phyloP scores from a whole-genome alignment of 352 stramenopile genomes.

The Globisporangium polare region DNA sequence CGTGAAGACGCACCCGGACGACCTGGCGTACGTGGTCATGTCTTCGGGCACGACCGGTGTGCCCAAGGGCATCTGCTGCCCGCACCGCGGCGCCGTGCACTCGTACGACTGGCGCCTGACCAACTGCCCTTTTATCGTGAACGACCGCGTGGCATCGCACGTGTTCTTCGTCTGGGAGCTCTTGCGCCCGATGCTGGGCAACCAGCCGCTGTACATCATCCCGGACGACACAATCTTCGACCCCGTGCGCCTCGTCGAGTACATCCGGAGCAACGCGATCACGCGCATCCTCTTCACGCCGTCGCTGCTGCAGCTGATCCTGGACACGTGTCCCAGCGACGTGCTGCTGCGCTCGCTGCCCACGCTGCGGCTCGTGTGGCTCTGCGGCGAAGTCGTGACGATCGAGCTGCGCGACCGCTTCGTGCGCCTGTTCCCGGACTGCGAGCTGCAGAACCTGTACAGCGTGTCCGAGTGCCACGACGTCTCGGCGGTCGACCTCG shows the following conservation, averaged over 20 bases:
- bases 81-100: constrained; percentile 89
- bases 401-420: constrained; percentile 86
- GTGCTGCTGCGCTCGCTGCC: constrained; percentile 54
- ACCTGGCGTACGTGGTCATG: constrained; percentile 93
- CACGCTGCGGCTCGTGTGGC: constrained; percentile 84
- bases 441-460: constrained; percentile 91
- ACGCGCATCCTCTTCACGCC: constrained; percentile 93
- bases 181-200: constrained; percentile 86
- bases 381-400: constrained; percentile 93
- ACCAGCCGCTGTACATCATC: constrained; percentile 89
- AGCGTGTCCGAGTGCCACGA: constrained; percentile 94
- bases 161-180: constrained; percentile 96
- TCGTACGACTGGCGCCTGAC: constrained; percentile 90
- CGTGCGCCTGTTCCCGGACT: constrained; percentile 76
- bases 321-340: constrained; percentile 63
- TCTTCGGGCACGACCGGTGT: constrained; percentile 90
- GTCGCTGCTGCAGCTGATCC: constrained; percentile 86
- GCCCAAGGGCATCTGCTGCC: constrained; percentile 93
- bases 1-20: constrained; percentile 71
- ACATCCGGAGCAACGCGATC: constrained; percentile 70
- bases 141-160: constrained; percentile 88
- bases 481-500: constrained; percentile 79
- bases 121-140: constrained; percentile 61
- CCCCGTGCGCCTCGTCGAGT: constrained; percentile 72
- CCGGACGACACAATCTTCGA: constrained; percentile 92